Conservation (phyloP, 177 flowering plant genomes). For the Vitis hybrid region DNA sequence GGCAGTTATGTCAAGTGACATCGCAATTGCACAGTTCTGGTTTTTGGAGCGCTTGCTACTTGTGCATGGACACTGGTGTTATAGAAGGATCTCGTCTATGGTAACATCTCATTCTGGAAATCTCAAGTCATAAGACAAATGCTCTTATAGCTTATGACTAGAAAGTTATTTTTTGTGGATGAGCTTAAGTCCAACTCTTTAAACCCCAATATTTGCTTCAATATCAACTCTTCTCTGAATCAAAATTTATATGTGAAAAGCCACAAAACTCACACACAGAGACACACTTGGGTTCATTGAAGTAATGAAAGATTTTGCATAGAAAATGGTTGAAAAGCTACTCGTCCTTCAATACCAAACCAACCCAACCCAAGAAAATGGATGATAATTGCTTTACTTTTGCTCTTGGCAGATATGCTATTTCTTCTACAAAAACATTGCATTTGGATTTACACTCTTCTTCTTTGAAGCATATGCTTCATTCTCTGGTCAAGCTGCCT, state of each 20-base stretch:
- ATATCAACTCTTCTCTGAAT: background rate
- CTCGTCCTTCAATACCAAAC: background rate
- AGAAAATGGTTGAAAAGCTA: too few relatives aligned
- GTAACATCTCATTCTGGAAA: slow-evolving; percentile 21
- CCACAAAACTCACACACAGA: too few relatives aligned
- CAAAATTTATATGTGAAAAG: too few relatives aligned
- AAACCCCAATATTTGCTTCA: too few relatives aligned
- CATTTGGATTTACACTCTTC: slow-evolving; percentile 66
- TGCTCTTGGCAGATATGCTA: slow-evolving; percentile 56
- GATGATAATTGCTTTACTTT: background rate
- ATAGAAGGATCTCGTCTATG: slow-evolving; percentile 67
- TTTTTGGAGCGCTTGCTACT: slow-evolving; percentile 64
- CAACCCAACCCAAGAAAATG: background rate
- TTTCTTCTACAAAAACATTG: slow-evolving; percentile 73
- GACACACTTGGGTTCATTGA: too few relatives aligned
- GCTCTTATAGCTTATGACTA: too few relatives aligned
- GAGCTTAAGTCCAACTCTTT: too few relatives aligned
- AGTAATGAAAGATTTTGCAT: too few relatives aligned
- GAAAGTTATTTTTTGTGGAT: too few relatives aligned
- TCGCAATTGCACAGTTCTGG: slow-evolving; percentile 71
- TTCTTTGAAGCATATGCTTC: slow-evolving; percentile 55
- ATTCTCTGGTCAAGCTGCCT: slow-evolving; percentile 61
- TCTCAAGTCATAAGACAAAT: background rate
- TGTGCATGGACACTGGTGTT: slow-evolving; percentile 85
- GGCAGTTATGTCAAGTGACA: slow-evolving; percentile 86